These are phyloP conservation scores for Salicornia ramosissima DNA, from an alignment of 148 eudicot genomes.

Conservation along the genomic window DNA sequence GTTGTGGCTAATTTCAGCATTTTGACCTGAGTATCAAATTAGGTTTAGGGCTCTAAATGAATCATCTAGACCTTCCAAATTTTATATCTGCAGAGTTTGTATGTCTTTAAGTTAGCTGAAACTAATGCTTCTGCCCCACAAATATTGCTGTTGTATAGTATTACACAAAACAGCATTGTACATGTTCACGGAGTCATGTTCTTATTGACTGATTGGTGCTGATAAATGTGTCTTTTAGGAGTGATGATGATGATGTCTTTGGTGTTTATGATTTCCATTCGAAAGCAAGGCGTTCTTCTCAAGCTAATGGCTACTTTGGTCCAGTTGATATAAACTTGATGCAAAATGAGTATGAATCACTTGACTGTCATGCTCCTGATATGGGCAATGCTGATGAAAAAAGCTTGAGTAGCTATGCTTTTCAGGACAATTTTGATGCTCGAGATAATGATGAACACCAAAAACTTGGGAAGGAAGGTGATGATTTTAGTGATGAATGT, in stretches of 20 bases:
- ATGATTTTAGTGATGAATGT: constrained; percentile 46
- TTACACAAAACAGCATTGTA: not conserved
- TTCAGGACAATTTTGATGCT: constrained; percentile 45
- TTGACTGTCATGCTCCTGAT: constrained; percentile 47
- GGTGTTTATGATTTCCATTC: constrained; percentile 43
- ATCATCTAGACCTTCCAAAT: not conserved
- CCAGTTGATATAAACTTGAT: constrained; percentile 38
- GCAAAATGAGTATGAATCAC: constrained; percentile 41
- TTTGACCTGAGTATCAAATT: not conserved
- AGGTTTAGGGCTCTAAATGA: not conserved
- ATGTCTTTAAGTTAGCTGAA: not conserved
- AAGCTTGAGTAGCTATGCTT: constrained; percentile 38
- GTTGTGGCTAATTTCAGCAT: not conserved
- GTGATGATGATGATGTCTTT: constrained; percentile 58
- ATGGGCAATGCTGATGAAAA: constrained; percentile 43
- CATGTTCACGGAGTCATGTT: too few species aligned
- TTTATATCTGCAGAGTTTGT: not conserved
- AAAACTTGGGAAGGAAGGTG: constrained; percentile 40
- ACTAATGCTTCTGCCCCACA: not conserved
- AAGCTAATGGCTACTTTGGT: constrained; percentile 45
- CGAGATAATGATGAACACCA: constrained; percentile 42
- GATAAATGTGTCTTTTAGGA: constrained; percentile 33
- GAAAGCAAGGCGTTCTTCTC: constrained; percentile 32
- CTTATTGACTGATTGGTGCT: constrained; percentile 5
- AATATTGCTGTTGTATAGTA: not conserved